Evolutionary conservation across 768 basidiomycete genomes (phyloP).

Genomic region (Suillus variegatus): DNA sequence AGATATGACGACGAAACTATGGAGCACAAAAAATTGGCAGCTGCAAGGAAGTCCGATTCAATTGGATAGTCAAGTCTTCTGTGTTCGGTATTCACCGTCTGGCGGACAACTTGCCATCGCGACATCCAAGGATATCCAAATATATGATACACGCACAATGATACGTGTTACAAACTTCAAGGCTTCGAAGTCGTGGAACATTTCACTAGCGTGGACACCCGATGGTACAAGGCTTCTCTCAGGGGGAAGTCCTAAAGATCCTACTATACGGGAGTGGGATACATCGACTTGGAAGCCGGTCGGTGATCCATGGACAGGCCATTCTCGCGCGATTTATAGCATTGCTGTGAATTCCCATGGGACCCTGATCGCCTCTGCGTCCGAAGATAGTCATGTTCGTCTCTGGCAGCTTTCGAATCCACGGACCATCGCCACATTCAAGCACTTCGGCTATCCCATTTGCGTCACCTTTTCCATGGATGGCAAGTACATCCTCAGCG

Average conservation of each 20-base stretch:
- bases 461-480: not conserved
- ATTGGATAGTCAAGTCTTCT: not conserved
- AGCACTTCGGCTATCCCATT: not conserved
- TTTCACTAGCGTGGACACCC: not conserved
- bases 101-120: not conserved
- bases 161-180: not conserved
- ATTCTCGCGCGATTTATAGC: not conserved
- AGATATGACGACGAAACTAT: not conserved
- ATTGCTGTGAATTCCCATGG: not conserved
- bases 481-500: not conserved
- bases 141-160: not conserved
- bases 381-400: not conserved
- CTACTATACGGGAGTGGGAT: conserved; percentile 1
- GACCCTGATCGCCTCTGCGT: not conserved
- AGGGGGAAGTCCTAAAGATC: not conserved
- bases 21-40: not conserved
- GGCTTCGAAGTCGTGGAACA: not conserved
- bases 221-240: not conserved
- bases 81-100: not conserved
- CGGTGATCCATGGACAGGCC: not conserved
- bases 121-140: not conserved
- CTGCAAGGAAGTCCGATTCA: not conserved
- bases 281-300: not conserved
- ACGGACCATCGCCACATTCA: not conserved
- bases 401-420: not conserved